phyloP scores from a whole-genome alignment of 2,329 filamentous ascomycete genomes.

The Clonostachys sp. region DNA sequence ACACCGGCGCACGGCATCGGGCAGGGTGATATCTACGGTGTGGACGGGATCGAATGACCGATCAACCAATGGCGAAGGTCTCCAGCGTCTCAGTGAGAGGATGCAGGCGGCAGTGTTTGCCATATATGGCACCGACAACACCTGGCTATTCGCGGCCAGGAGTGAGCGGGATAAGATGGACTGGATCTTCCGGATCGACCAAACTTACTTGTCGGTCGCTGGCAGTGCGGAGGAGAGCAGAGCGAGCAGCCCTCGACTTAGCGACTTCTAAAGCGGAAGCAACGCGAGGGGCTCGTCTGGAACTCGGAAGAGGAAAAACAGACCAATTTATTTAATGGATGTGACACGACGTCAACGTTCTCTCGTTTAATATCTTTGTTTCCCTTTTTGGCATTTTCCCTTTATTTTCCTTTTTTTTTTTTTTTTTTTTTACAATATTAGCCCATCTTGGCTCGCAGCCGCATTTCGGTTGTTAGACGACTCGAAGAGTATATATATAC shows the following conservation, averaged over 20 bases:
- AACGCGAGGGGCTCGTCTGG: background rate
- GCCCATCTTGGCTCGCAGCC: too few relatives aligned
- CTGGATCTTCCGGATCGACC: conserved; percentile 94
- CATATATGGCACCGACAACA: conserved; percentile 90
- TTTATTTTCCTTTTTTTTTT: background rate
- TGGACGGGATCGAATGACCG: conserved; percentile 39
- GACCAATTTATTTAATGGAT: background rate
- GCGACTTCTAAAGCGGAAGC: conserved; percentile 11
- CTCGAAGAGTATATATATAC: background rate
- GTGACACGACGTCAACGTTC: conserved; percentile 3
- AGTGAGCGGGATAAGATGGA: conserved; percentile 92
- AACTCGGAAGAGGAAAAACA: background rate
- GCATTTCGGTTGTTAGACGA: too few relatives aligned
- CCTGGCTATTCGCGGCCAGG: conserved; percentile 87
- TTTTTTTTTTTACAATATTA: too few relatives aligned
- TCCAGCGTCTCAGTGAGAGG: conserved; percentile 51
- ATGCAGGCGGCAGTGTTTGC: conserved; percentile 78
- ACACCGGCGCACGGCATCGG: conserved; percentile 45
- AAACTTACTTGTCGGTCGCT: conserved; percentile 57
- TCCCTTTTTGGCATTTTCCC: background rate
- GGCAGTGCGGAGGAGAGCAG: conserved; percentile 32
- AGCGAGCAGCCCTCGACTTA: conserved; percentile 24
- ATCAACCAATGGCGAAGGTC: conserved; percentile 22
- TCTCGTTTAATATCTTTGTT: background rate
- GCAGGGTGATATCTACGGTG: conserved; percentile 48